Conservation (phyloP, 805 yeast species). For the Pichia californica region DNA sequence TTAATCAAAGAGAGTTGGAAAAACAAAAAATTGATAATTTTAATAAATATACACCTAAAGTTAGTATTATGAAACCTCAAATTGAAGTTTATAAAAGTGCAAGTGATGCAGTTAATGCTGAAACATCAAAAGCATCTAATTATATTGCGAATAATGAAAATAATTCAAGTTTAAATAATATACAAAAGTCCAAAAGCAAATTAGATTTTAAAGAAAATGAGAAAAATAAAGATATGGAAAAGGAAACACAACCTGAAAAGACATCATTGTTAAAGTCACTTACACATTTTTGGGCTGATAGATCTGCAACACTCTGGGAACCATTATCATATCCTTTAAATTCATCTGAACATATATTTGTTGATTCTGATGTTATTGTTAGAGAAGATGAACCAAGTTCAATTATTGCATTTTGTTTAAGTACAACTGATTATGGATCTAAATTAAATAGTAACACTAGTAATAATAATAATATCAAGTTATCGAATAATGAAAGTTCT, state of each 20-base stretch:
- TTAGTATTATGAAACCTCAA: conserved; percentile 72
- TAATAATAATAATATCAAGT: not conserved
- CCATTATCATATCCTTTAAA: conserved; percentile 79
- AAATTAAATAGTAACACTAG: no score
- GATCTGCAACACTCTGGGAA: conserved; percentile 94
- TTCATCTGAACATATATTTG: conserved; percentile 83
- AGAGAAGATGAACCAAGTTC: conserved; percentile 97
- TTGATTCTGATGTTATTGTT: conserved; percentile 87
- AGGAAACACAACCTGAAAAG: conserved; percentile 49
- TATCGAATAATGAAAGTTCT: not conserved
- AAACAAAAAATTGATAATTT: conserved; percentile 49
- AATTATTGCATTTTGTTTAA: conserved; percentile 84
- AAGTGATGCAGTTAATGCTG: conserved; percentile 63
- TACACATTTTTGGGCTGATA: conserved; percentile 93
- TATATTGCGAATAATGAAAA: not conserved
- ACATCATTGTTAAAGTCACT: conserved; percentile 75
- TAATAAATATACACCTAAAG: conserved; percentile 64
- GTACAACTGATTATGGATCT: conserved; percentile 69
- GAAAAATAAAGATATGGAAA: conserved; percentile 1
- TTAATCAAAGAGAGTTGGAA: conserved; percentile 75
- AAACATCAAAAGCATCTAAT: not conserved
- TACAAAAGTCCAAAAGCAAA: not conserved
- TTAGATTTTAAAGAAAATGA: not conserved
- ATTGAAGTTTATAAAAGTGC: conserved; percentile 88
- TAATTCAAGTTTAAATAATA: not conserved